These are phyloP conservation scores for Spizellomyces sp. DNA, from an alignment of 192 early-diverging fungal species.

Conservation along the genomic window DNA sequence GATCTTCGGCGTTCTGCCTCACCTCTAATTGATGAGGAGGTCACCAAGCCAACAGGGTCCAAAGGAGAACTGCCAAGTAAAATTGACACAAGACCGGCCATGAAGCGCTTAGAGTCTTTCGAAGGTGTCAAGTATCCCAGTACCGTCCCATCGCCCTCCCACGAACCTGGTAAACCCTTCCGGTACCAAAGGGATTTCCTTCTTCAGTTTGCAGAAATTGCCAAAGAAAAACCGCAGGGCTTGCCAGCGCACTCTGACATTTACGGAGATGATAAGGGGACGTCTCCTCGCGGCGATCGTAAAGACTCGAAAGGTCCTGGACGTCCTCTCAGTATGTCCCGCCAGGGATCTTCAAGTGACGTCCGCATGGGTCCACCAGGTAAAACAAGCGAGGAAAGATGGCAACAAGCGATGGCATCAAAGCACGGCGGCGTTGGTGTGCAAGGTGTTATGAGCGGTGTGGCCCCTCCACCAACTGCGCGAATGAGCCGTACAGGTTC, in stretches of 20 bases:
- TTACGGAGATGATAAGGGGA: slow-evolving; percentile 45
- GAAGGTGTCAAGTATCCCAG: slow-evolving; percentile 58
- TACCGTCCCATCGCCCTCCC: slow-evolving; percentile 36
- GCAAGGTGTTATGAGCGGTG: slow-evolving; percentile 22
- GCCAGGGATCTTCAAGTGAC: slow-evolving; percentile 38
- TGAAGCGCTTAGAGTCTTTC: slow-evolving; percentile 31
- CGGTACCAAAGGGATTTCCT: slow-evolving; percentile 77
- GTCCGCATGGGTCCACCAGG: slow-evolving; percentile 16
- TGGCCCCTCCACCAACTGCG: slow-evolving; percentile 19
- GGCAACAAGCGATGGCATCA: slow-evolving; percentile 15
- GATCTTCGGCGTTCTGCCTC: too few relatives aligned
- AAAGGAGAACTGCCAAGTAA: slow-evolving; percentile 7
- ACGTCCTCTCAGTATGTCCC: slow-evolving; percentile 42
- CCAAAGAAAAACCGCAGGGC: slow-evolving; percentile 62
- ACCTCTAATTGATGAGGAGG: neutral
- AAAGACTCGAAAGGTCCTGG: slow-evolving; percentile 35
- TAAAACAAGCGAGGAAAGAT: slow-evolving; percentile 31
- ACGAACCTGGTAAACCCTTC: slow-evolving; percentile 62
- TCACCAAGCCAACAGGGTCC: slow-evolving; percentile 19
- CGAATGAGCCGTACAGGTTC: slow-evolving; percentile 28
- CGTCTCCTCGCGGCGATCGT: slow-evolving; percentile 32
- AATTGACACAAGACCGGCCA: slow-evolving; percentile 30
- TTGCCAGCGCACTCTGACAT: slow-evolving; percentile 38
- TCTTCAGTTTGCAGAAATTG: slow-evolving; percentile 71
- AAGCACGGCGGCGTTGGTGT: slow-evolving; percentile 21